Evolutionary conservation across 345 rosid genomes (phyloP).

Genomic region (Camelina hispida): DNA sequence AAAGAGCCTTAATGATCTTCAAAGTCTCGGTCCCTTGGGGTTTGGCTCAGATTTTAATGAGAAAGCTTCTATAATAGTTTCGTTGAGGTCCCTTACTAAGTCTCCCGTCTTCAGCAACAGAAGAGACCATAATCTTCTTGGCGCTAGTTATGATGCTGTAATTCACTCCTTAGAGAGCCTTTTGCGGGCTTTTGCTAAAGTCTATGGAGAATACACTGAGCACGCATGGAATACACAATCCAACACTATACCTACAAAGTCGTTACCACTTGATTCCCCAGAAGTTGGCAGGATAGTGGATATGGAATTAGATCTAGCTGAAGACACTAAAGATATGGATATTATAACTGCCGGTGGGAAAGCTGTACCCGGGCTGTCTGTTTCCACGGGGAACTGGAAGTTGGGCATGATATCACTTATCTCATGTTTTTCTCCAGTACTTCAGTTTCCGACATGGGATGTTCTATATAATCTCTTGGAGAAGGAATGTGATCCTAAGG

Average conservation of each 20-base stretch:
- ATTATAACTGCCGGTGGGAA: constrained; percentile 56
- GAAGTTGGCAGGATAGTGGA: constrained; percentile 69
- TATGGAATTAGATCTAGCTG: constrained; percentile 76
- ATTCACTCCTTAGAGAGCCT: constrained; percentile 65
- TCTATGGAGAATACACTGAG: constrained; percentile 60
- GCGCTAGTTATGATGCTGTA: constrained; percentile 49
- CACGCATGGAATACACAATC: constrained; percentile 48
- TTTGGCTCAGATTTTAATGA: constrained; percentile 49
- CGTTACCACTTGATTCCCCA: constrained; percentile 52
- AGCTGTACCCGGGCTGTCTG: constrained; percentile 48
- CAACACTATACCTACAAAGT: constrained; percentile 41
- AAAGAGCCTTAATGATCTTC: constrained; percentile 50
- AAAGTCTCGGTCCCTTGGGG: constrained; percentile 59
- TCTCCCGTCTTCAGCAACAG: constrained; percentile 58
- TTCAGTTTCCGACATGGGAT: constrained; percentile 66
- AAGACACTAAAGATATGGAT: constrained; percentile 61
- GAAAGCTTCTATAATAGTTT: constrained; percentile 54
- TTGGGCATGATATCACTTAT: constrained; percentile 76
- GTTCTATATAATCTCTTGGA: constrained; percentile 61
- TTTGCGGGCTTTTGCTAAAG: constrained; percentile 58
- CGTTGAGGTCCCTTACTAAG: constrained; percentile 64
- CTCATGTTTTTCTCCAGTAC: constrained; percentile 67
- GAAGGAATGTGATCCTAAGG: constrained; percentile 73
- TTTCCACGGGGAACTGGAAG: constrained; percentile 71
- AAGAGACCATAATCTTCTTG: constrained; percentile 49